Base-by-base conservation (phyloP, 2,329 filamentous ascomycete genomes). In the Penicillium sp. region DNA sequence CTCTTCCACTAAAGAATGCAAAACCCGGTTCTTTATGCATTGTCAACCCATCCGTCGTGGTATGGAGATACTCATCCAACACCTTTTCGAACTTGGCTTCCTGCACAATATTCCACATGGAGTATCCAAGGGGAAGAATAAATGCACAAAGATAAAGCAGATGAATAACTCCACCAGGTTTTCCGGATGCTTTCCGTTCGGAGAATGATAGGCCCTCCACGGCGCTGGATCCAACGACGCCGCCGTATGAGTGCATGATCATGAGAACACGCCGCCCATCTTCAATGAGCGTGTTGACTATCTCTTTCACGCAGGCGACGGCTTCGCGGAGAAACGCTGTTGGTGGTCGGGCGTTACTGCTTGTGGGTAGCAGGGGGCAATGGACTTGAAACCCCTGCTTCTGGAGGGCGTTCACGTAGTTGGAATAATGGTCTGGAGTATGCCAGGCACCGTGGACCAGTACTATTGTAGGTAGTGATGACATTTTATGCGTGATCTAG, bases 211-310 rank as follows among this genome's bases (percentile, higher is more conserved):
- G 56, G 5, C 56, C 63, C 18, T 58, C 43, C 18, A 60, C 52
- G 12, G 63, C 63, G 22, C 61, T 61, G 3, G 59, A 61, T 15
- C 65, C 62, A 20, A 66, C 58, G 22, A 54, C 57, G 4, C 66
- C 64, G 35, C 66, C 64, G 49, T 69, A 69, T 14, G 66, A 67
- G 42, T 68, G 66, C 57, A 67, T 61, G 15, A 67, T 37, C 46
- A 66, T 42, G 9, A 62, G 23, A 6, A 68, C 55, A 6, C 53
- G 50, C 15, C 64, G 51, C 12, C 60, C 61, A 6, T 51, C 42
- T 0, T 58, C 46, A 18, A 53, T 29, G 2, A 62, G 55, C 8
- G 26, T 29, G 9, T 22, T n/a, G 6, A 62, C 35, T 2, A 56
- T 23, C 27, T 35, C 46, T 35, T 44, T 54, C 7, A 66, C 46